Evolutionary conservation across 2,329 filamentous ascomycete species (phyloP), one percentile per base, ranked within the genome.

Genomic region (Diaporthe ampelina): DNA sequence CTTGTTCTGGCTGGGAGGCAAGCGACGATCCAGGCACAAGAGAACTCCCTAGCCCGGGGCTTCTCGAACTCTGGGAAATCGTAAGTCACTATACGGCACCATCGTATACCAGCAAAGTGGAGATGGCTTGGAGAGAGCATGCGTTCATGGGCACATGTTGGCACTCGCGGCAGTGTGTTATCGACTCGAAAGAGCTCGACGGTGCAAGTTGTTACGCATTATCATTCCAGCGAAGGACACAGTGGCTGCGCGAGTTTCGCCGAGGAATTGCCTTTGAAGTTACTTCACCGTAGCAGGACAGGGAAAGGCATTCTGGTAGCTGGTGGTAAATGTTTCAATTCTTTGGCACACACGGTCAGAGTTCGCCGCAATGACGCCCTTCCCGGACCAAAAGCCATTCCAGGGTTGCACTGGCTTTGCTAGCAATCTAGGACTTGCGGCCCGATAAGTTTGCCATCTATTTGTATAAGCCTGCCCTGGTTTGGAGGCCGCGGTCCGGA

Each of bases 341-440:
- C 9, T 65, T 32, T 37, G 72, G 45, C 57, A 48, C 61, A 26
- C n/a, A n/a, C 57, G 37, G 61, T 17, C 70, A 40, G 29, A 24
- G 37, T 63, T 24, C 69, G 43, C 43, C 17, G 73, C 52, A 59
- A 32, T 61, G 45, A 65, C 52, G 54, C 56, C 48, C 43, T 65
- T 40, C 59, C 35, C 68, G 69, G 37, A 45, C 32, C 24, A 40
- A 52, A 61, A 68, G 37, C 32, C 57, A 52, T 50, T 58, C 59
- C 50, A 59, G 56, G 67, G 73, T 76, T 75, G 73, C 67, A 73
- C 15, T 69, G 57, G 45, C 40, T 59, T 56, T 75, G 70, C 70
- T 71, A 54, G 63, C 63, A 54, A 40, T 68, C 63, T 68, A 75
- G 75, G 75, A 73, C 73, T 56, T 72, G 71, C 75, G 75, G 75